Conservation (phyloP, 169 alveolate genomes). For the Plasmodium chabaudi region DNA sequence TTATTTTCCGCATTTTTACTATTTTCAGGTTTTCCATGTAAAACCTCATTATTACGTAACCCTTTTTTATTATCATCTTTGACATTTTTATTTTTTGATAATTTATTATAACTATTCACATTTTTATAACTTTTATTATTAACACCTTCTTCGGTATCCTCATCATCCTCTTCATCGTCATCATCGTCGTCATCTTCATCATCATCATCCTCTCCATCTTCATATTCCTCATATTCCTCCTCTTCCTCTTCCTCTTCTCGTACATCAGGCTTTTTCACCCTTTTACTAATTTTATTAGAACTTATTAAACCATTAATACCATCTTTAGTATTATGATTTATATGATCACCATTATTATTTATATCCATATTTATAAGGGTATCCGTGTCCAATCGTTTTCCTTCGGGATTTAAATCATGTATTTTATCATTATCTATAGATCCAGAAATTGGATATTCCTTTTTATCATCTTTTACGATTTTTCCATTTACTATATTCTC, state of each 20-base stretch:
- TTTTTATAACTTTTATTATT: too few species aligned
- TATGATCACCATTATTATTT: not conserved
- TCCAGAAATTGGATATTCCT: slow-evolving; percentile 8
- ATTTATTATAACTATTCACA: too few species aligned
- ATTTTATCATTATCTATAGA: not conserved
- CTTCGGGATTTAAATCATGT: not conserved
- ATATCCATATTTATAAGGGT: too few species aligned
- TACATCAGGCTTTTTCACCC: not conserved
- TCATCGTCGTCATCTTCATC: slow-evolving; percentile 43
- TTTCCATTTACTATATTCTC: slow-evolving; percentile 47
- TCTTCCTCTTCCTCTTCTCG: slow-evolving; percentile 11
- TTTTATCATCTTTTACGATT: slow-evolving; percentile 38
- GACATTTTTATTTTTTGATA: not conserved
- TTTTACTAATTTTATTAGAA: not conserved
- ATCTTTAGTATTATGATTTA: not conserved
- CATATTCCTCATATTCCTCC: slow-evolving; percentile 20
- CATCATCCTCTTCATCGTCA: slow-evolving; percentile 3
- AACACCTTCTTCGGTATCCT: slow-evolving; percentile 9
- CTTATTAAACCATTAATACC: not conserved
- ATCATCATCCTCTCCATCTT: slow-evolving; percentile 23
- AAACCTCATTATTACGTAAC: not conserved
- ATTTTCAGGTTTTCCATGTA: not conserved
- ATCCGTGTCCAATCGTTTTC: not conserved
- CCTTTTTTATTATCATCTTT: not conserved
- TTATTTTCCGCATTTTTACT: not conserved